Conservation (phyloP, 148 eudicot species). For the Vaccinium darrowii region DNA sequence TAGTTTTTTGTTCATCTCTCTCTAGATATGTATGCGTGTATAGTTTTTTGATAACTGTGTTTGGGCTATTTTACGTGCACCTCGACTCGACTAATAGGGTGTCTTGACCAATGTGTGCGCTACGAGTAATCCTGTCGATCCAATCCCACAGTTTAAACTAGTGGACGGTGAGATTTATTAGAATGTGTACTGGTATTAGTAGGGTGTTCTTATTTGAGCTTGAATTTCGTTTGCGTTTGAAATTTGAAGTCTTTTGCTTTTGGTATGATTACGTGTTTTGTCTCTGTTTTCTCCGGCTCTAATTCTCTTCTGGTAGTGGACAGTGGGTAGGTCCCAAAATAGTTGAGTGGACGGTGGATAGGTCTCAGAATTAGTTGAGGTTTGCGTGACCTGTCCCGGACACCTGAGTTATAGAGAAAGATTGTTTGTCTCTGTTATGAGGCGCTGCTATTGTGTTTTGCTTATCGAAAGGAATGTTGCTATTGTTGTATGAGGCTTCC, state of each 20-base stretch:
- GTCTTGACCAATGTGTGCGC: too few species aligned
- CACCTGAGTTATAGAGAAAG: not conserved
- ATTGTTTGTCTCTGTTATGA: not conserved
- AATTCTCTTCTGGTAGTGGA: too few species aligned
- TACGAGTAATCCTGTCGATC: too few species aligned
- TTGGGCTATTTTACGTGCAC: too few species aligned
- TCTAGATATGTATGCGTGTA: too few species aligned
- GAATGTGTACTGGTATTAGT: too few species aligned
- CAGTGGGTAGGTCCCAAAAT: not conserved
- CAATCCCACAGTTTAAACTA: too few species aligned
- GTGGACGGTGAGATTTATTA: too few species aligned
- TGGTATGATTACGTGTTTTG: not conserved
- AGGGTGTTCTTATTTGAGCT: not conserved
- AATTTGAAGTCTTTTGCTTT: conserved; percentile 3
- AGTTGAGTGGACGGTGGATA: too few species aligned
- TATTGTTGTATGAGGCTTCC: not conserved
- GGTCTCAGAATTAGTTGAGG: not conserved
- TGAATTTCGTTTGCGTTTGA: conserved; percentile 2
- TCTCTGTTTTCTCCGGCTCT: not conserved
- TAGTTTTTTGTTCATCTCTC: not conserved
- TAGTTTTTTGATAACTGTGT: too few species aligned
- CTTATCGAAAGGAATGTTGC: not conserved
- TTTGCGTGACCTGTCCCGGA: not conserved
- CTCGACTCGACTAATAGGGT: too few species aligned
- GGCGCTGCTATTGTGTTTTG: not conserved